Conservation (phyloP, 345 rosid species). For the Gossypium mustelinum region DNA sequence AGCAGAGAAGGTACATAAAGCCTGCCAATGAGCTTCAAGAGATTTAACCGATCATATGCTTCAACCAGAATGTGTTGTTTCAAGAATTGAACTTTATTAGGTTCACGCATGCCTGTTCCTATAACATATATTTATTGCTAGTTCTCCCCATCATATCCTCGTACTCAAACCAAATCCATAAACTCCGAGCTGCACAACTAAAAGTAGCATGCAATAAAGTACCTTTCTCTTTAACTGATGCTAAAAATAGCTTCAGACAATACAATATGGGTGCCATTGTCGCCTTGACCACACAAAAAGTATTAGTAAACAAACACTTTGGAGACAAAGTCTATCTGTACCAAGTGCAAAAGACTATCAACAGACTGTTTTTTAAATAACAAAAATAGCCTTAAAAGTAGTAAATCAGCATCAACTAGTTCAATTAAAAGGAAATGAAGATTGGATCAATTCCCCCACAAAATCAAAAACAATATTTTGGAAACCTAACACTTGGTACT, state of each 20-base stretch:
- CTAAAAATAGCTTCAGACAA: slow-evolving; percentile 29
- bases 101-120: slow-evolving; percentile 13
- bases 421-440: slow-evolving; percentile 8
- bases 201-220: slow-evolving; percentile 18
- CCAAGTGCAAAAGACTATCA: slow-evolving; percentile 23
- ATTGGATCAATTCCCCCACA: slow-evolving; percentile 8
- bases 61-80: slow-evolving; percentile 8
- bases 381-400: slow-evolving; percentile 26
- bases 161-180: slow-evolving; percentile 24
- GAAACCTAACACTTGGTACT: slow-evolving; percentile 25
- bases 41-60: slow-evolving; percentile 9
- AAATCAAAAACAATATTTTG: slow-evolving; percentile 24
- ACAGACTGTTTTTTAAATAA: slow-evolving; percentile 18
- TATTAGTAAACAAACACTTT: slow-evolving; percentile 19
- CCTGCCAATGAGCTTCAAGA: neutral
- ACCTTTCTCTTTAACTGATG: slow-evolving; percentile 26
- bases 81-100: slow-evolving; percentile 16
- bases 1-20: slow-evolving; percentile 1
- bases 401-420: slow-evolving; percentile 19
- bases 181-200: slow-evolving; percentile 19
- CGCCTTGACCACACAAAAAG: slow-evolving; percentile 19
- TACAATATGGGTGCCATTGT: slow-evolving; percentile 15
- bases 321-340: slow-evolving; percentile 33
- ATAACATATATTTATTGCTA: neutral
- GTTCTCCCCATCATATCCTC: slow-evolving; percentile 18